Conservation (phyloP, 2,329 filamentous ascomycete genomes). For the Diaporthe australafricana region DNA sequence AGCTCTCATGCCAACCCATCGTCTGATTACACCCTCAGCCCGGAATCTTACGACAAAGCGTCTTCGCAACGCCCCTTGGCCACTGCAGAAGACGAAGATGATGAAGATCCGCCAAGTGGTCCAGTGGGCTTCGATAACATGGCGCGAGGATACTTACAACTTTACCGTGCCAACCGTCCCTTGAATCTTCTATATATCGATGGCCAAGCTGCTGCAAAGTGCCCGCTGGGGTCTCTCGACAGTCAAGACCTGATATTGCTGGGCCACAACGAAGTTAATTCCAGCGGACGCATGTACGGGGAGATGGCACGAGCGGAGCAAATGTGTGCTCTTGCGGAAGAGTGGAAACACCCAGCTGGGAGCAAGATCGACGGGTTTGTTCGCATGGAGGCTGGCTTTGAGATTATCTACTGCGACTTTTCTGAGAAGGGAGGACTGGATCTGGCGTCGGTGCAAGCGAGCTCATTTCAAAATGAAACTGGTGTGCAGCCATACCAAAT, state of each 20-base stretch:
- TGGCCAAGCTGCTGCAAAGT: slow-evolving; percentile 76
- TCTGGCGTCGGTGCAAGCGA: slow-evolving; percentile 46
- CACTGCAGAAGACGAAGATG: slow-evolving; percentile 12
- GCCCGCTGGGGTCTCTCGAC: slow-evolving; percentile 73
- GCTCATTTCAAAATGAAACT: slow-evolving; percentile 39
- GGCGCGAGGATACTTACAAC: slow-evolving; percentile 72
- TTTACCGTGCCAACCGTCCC: slow-evolving; percentile 68
- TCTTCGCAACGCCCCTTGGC: not conserved
- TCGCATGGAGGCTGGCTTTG: slow-evolving; percentile 77
- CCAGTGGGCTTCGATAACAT: slow-evolving; percentile 1
- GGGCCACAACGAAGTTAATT: slow-evolving; percentile 9
- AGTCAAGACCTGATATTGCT: slow-evolving; percentile 71
- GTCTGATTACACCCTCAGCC: not conserved
- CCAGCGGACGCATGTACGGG: not conserved
- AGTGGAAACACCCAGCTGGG: slow-evolving; percentile 54
- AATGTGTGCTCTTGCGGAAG: slow-evolving; percentile 65
- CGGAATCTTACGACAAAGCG: no score
- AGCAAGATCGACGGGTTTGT: slow-evolving; percentile 69
- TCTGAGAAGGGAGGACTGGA: slow-evolving; percentile 49
- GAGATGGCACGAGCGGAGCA: slow-evolving; percentile 64
- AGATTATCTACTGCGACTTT: slow-evolving; percentile 77
- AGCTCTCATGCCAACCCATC: not conserved
- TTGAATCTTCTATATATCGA: slow-evolving; percentile 76
- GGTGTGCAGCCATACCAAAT: slow-evolving; percentile 33
- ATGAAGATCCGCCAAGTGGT: slow-evolving; percentile 23